Evolutionary conservation across 257 asterid genomes (phyloP), one percentile per base, ranked within the genome.

Genomic region (Knoxia roxburghii): DNA sequence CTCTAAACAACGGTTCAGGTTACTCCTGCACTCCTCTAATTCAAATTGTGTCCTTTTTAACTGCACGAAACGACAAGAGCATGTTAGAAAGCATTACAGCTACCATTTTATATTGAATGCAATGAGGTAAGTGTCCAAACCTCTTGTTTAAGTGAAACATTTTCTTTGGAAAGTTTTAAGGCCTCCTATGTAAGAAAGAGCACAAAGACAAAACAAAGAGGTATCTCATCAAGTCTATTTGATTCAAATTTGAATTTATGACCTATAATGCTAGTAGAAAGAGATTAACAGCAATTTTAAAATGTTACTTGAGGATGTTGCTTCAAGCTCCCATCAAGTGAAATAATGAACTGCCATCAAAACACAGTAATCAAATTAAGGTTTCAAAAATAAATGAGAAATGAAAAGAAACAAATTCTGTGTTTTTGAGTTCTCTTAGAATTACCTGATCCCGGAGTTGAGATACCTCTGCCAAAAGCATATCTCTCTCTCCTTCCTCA

Each of bases 401-500:
- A 7, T 35, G 43, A 39, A 40, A 11, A 43, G 39, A 68, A 10
- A 11, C 48, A 32, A 29, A 12, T 8, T 35, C 17, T 14, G 21
- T 52, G 23, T 39, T 12, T 66, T 68, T 39, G 72, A 63, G 40
- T 60, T 68, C 43, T 54, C 43, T 43, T 62, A 39, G 35, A 79
- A 30, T 15, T 56, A 90, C 97, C 90, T 93, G 95, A 70, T 90
- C 84, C 71, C 95, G 88, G 75, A 90, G 81, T 70, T 83, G 90
- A 70, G 91, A 81, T 58, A 90, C 80, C 83, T 93, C 99, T 55
- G 73, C 79, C 80, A 90, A 79, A 76, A 93, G 64, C 79, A 85
- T 76, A 70, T 90, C 95, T 75, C 89, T 86, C 86, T 93, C 99
- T 67, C 96, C 99, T 83, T 93, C 99, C 76, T 79, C 96, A 75